These are phyloP conservation scores for grape (Vitis vinifera) DNA, from an alignment of 164 flowering plant genomes.

Conservation along the genomic window DNA sequence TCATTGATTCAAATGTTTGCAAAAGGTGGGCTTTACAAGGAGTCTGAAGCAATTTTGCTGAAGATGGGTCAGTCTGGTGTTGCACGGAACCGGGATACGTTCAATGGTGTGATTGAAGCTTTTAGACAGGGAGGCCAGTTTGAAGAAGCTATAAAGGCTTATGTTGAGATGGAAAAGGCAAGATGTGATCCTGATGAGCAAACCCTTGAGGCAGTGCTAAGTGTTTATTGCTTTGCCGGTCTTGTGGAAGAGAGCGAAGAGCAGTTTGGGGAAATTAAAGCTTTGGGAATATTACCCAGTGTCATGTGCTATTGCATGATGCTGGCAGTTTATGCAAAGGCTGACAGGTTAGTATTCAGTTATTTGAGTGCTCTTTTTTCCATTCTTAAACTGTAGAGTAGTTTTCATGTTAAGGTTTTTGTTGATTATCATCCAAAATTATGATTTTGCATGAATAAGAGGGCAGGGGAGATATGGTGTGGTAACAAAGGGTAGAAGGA, in stretches of 20 bases:
- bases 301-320: conserved; percentile 87
- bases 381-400: conserved; percentile 1
- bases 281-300: conserved; percentile 72
- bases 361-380: not conserved
- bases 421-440: not conserved
- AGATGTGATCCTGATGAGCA: conserved; percentile 81
- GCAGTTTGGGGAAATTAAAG: conserved; percentile 78
- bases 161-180: conserved; percentile 82
- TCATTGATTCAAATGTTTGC: conserved; percentile 69
- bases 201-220: conserved; percentile 87
- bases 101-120: conserved; percentile 83
- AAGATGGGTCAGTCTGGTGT: conserved; percentile 70
- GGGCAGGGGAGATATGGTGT: not conserved
- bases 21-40: conserved; percentile 81
- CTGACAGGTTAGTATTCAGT: conserved; percentile 59
- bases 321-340: conserved; percentile 83
- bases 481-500: not conserved
- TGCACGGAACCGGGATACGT: conserved; percentile 52
- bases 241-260: conserved; percentile 87
- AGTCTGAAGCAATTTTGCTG: conserved; percentile 57
- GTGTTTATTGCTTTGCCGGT: conserved; percentile 87
- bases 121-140: conserved; percentile 82
- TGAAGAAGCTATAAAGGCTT: conserved; percentile 82
- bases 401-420: not conserved
- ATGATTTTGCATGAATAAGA: not conserved